These are phyloP conservation scores for Urochloa ruziziensis DNA, from an alignment of 176 grass and related monocot species.

Conservation along the genomic window DNA sequence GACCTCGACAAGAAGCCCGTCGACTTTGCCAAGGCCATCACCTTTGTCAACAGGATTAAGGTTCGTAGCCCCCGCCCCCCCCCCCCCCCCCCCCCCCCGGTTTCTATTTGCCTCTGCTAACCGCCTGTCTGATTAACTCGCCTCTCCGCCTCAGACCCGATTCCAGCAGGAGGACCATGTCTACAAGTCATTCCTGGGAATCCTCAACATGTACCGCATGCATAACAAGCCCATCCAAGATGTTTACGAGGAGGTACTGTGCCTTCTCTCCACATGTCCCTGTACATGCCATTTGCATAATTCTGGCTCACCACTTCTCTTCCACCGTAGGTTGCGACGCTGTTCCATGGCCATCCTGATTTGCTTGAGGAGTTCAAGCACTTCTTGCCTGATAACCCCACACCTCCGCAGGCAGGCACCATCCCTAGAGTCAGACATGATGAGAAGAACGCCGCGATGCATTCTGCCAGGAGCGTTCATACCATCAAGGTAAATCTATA, in stretches of 20 bases:
- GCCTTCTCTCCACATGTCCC: neutral
- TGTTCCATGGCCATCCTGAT: conserved; percentile 80
- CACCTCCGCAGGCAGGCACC: conserved; percentile 42
- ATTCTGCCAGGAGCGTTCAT: conserved; percentile 31
- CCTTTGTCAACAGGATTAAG: conserved; percentile 99
- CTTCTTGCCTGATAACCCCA: conserved; percentile 80
- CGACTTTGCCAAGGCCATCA: conserved; percentile 92
- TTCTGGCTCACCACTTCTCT: neutral
- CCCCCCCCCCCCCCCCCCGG: neutral
- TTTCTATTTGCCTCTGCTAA: neutral
- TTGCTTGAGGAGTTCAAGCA: conserved; percentile 88
- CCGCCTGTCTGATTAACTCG: neutral
- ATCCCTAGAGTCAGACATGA: neutral
- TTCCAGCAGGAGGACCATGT: conserved; percentile 89
- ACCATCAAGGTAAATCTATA: neutral
- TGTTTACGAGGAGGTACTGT: conserved; percentile 78
- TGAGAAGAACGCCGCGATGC: conserved; percentile 47
- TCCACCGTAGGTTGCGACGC: conserved; percentile 57
- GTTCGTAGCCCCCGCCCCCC: neutral
- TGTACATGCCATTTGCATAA: neutral
- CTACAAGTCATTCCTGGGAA: conserved; percentile 93
- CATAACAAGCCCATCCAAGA: conserved; percentile 93
- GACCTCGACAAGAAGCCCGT: conserved; percentile 89
- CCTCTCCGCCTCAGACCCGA: conserved; percentile 55
- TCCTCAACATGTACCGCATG: conserved; percentile 96